Evolutionary conservation across 352 stramenopile species (phyloP), one percentile per base, ranked within the genome.

Genomic region (Pythium rhizo-oryzae): DNA sequence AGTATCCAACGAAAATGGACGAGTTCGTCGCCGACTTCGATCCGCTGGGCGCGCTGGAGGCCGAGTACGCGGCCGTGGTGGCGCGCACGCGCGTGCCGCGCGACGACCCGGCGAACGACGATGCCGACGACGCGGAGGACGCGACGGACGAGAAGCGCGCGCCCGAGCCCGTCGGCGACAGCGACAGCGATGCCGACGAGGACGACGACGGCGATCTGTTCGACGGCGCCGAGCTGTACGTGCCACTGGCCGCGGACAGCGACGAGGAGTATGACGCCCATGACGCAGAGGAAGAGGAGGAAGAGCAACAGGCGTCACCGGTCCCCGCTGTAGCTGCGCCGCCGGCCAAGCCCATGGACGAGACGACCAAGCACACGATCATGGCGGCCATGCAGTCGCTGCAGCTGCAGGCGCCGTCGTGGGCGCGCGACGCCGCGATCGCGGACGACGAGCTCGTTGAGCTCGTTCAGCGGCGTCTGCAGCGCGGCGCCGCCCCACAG

Each of bases 41-140:
- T 65, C 81, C 78, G 59, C 76, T 92, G 2, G 79, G 70, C 47
- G 53, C 64, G 62, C 72, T 92, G 1, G 84, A 92, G 21, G 80
- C 77, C 53, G 84, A 92, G 62, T 92, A 92, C 62, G 80, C 77
- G 19, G 75, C 77, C 9, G 79, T 90, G 9, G 16, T 92, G 46
- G 80, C 80, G 24, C 81, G 63, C 24, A 61, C 53, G 43, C 35
- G 11, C 28, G 28, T 33, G 28, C 28, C 28, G 28, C 28, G 28
- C 30, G 63, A 35, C 30, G n/a, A 28, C 50, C 37, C 16, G 21
- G 21, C 35, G 13, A 8, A 33, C 8, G 30, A 57, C 23, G 52
- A 55, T 7, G 43, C 52, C 18, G 16, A 49, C 13, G 41, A 76
- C 39, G 3, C 56, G 28, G 21, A 16, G 0, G 43, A 54, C 21